A percentile compares a stretch with the other conserved stretches of the same genome.
Conservation (phyloP, 768 basidiomycete genomes). For the Lentinula guzmanii region DNA sequence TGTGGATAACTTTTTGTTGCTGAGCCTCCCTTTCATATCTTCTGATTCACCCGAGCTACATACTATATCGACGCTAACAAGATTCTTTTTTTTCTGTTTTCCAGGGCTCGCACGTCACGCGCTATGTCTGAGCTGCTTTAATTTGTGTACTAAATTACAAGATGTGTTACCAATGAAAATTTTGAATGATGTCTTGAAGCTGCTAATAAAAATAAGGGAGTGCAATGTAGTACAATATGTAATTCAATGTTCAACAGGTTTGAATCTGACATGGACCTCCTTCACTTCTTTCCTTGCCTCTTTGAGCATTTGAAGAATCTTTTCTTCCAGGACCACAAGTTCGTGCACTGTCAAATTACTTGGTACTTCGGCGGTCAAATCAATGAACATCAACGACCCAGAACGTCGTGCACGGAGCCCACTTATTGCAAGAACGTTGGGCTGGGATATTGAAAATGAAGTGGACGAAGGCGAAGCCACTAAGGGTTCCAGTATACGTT, state of each 20-base stretch:
- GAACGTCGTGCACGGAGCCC: constrained; percentile 69
- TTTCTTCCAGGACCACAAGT: constrained; percentile 52
- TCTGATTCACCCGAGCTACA: background rate
- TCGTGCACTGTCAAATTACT: constrained; percentile 49
- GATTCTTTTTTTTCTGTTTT: background rate
- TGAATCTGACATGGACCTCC: constrained; percentile 67
- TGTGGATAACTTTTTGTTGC: constrained; percentile 4
- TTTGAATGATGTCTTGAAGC: background rate
- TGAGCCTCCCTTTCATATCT: constrained; percentile 6
- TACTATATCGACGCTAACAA: background rate
- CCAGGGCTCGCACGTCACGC: too few species aligned
- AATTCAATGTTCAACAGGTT: constrained; percentile 26
- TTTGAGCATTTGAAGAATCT: constrained; percentile 52
- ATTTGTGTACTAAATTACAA: background rate
- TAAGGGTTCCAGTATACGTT: constrained; percentile 52
- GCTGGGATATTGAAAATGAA: background rate
- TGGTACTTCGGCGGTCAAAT: constrained; percentile 73
- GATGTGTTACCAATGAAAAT: background rate
- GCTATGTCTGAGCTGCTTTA: background rate
- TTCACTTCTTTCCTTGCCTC: constrained; percentile 57
- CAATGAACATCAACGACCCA: constrained; percentile 79
- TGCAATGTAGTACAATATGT: background rate
- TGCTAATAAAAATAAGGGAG: background rate
- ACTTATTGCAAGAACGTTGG: constrained; percentile 37
- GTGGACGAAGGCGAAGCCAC: constrained; percentile 23